phyloP scores from a whole-genome alignment of 2,329 filamentous ascomycete genomes.

The Talaromyces sp. region DNA sequence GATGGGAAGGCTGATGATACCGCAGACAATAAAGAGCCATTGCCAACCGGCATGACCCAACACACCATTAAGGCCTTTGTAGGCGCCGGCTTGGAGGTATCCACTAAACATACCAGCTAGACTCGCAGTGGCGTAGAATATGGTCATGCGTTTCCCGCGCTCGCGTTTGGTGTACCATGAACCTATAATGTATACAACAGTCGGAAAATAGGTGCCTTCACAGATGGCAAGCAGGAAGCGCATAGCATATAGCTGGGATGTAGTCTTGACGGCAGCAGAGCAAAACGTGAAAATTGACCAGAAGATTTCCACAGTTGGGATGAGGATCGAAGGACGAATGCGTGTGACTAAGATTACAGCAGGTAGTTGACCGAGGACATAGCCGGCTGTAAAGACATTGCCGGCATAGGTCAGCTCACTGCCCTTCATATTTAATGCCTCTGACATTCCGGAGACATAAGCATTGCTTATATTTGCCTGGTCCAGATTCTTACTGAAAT shows the following conservation, averaged over 20 bases:
- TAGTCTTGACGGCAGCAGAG: constrained; percentile 37
- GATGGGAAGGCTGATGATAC: constrained; percentile 48
- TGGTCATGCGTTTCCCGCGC: constrained; percentile 16
- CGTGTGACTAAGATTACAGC: constrained; percentile 40
- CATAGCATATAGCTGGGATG: constrained; percentile 19
- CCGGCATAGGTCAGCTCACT: constrained; percentile 48
- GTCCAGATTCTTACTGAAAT: constrained; percentile 48
- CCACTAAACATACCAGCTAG: constrained; percentile 47
- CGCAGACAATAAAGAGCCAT: constrained; percentile 56
- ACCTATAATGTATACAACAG: constrained; percentile 21
- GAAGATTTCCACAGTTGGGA: constrained; percentile 33
- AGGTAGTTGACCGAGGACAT: constrained; percentile 39
- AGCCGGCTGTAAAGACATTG: constrained; percentile 45
- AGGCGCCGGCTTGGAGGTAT: constrained; percentile 51
- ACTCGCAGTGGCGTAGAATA: constrained; percentile 21
- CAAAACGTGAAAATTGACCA: constrained; percentile 39
- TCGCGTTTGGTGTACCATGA: constrained; percentile 21
- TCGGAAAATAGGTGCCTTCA: constrained; percentile 21
- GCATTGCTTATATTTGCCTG: constrained; percentile 48
- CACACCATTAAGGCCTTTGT: constrained; percentile 48
- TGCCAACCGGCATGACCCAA: constrained; percentile 48
- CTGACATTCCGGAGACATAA: constrained; percentile 48
- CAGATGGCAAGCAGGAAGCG: constrained; percentile 22
- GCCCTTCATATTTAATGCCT: constrained; percentile 45
- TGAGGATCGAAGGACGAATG: constrained; percentile 40